A percentile compares a stretch with the other conserved stretches of the same genome.
phyloP scores from a whole-genome alignment of 352 stramenopile species.

The Phytophthora ramorum region DNA sequence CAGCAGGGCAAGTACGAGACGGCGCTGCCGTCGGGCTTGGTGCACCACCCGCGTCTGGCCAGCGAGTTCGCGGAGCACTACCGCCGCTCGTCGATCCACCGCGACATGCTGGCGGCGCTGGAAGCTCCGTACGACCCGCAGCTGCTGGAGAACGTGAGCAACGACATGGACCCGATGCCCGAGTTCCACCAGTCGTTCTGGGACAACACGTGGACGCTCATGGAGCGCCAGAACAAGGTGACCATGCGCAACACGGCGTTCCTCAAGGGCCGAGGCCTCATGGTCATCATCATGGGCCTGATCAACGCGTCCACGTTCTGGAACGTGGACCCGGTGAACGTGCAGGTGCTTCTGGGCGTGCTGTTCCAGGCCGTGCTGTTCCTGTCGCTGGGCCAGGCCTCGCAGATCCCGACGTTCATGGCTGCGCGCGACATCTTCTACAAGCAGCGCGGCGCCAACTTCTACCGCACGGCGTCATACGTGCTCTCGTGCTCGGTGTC shows the following conservation, averaged over 20 bases:
- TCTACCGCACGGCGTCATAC: slow-evolving; percentile 72
- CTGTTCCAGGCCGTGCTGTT: slow-evolving; percentile 85
- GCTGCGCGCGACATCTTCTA: slow-evolving; percentile 72
- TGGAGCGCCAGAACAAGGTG: slow-evolving; percentile 65
- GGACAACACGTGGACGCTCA: slow-evolving; percentile 42
- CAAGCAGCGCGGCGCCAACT: slow-evolving; percentile 83
- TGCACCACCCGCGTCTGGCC: slow-evolving; percentile 35
- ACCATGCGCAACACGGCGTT: slow-evolving; percentile 60
- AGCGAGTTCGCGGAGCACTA: slow-evolving; percentile 46
- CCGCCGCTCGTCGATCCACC: slow-evolving; percentile 38
- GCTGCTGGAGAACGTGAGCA: slow-evolving; percentile 32
- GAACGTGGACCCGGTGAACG: slow-evolving; percentile 45
- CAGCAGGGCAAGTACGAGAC: slow-evolving; percentile 50
- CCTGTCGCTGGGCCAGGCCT: slow-evolving; percentile 71
- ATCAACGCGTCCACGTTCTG: slow-evolving; percentile 54
- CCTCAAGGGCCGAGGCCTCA: slow-evolving; percentile 43
- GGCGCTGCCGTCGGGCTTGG: slow-evolving; percentile 12
- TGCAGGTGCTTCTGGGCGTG: slow-evolving; percentile 67
- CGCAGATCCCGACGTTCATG: slow-evolving; percentile 82
- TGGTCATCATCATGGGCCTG: slow-evolving; percentile 51
- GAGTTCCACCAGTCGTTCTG: slow-evolving; percentile 54
- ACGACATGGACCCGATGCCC: slow-evolving; percentile 46
- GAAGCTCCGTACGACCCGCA: neutral
- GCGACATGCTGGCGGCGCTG: slow-evolving; percentile 22
- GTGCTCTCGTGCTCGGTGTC: slow-evolving; percentile 68